Evolutionary conservation across 2,329 filamentous ascomycete species (phyloP).

Genomic region (Fusarium devonianum): DNA sequence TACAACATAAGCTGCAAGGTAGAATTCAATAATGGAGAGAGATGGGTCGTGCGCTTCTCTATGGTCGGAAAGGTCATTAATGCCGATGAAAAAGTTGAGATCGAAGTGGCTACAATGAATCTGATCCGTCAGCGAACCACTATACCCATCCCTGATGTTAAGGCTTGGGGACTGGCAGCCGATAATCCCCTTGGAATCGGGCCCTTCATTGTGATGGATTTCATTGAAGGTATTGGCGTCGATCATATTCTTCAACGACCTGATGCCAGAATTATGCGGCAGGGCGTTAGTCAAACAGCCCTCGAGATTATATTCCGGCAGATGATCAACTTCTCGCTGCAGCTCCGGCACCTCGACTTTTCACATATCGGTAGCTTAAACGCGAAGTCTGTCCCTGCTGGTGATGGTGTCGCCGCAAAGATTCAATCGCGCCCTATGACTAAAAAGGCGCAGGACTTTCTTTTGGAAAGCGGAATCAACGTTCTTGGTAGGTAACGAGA

Average conservation of each 20-base stretch:
- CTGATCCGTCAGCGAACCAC: constrained; percentile 3
- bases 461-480: constrained; percentile 1
- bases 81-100: constrained; percentile 9
- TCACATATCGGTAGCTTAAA: constrained; percentile 1
- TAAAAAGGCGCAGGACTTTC: constrained; percentile 3
- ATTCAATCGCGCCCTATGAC: constrained; percentile 6
- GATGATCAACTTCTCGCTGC: constrained; percentile 3
- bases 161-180: constrained; percentile 4
- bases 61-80: constrained; percentile 3
- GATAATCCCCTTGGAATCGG: constrained; percentile 12
- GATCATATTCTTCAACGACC: not conserved
- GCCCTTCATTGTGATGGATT: constrained; percentile 16
- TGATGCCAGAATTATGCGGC: constrained; percentile 9
- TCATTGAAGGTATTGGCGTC: constrained; percentile 4
- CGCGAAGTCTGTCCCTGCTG: not conserved
- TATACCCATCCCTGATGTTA: constrained; percentile 12
- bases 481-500: not conserved
- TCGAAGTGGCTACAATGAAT: constrained; percentile 13
- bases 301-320: constrained; percentile 6
- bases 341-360: constrained; percentile 6
- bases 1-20: constrained; percentile 10
- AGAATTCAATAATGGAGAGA: constrained; percentile 8
- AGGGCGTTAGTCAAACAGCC: not conserved
- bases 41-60: constrained; percentile 5
- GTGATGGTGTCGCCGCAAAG: not conserved